Base-by-base conservation (phyloP, 2,329 filamentous ascomycete species). In the Neopestalotiopsis sp. region DNA sequence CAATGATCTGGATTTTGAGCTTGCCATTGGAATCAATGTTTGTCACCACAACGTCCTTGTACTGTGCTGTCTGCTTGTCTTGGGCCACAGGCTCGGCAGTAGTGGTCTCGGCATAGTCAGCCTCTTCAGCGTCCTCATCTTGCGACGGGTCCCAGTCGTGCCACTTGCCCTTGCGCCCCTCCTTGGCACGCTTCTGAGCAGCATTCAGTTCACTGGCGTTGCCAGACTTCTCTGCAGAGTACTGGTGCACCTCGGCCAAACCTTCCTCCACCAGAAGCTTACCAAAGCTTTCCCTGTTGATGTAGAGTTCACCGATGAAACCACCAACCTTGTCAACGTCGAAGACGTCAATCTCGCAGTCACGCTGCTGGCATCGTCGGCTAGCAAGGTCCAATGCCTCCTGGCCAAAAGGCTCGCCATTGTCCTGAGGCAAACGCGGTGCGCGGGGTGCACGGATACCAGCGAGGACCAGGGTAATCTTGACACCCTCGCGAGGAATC, bases 241-340 rank as follows among this genome's bases (percentile, higher is more conserved):
- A 98, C 68, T 92, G 90, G 79, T 98, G 95, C 17, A 99, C 95
- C 24, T 92, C 92, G 17, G 96, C 95, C 38, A 98, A 87, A 71
- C 96, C 96, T 82, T 99, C 96, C 81, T 98, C 96, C 1, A 99
- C 90, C 1, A 99, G 88, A 2, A 94, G 81, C 85, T 97, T 98
- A 76, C 95, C 94, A 78, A 99, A 97, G 84, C 93, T 98, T 82
- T 98, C 95, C 66, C 95, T 93, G 85, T 94, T 95, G 79, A 99
- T 89, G 80, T 94, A 98, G 30, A 99, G 87, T 14, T 94, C 93
- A 67, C 96, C 96, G 74, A 99, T 98, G 85, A 99, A 99, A 49
- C 96, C 96, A 75, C 96, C 96, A 32, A 96, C 91, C 86, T 98
- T 98, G 86, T 99, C 96, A 74, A 94, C 93, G 76, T 95, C 94